phyloP scores from a whole-genome alignment of 1,139 yeast species.

The Taiozyma sp. region DNA sequence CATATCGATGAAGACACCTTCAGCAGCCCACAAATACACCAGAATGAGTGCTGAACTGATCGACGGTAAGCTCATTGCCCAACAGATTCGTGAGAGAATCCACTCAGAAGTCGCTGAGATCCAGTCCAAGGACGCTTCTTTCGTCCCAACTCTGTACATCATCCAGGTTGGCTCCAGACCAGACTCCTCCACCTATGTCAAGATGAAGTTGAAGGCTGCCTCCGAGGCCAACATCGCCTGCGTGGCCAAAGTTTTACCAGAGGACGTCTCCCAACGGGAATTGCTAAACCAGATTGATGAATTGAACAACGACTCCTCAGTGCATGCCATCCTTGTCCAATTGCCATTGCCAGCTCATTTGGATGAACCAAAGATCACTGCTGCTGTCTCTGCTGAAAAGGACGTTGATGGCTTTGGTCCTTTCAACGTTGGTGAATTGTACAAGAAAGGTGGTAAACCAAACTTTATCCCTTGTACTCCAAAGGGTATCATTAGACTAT shows the following conservation, averaged over 20 bases:
- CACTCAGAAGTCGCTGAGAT: conserved; percentile 46
- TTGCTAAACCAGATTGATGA: conserved; percentile 50
- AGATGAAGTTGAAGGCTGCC: conserved; percentile 72
- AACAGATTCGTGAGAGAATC: conserved; percentile 43
- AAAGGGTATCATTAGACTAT: conserved; percentile 64
- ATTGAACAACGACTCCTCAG: conserved; percentile 57
- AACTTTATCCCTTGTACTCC: conserved; percentile 78
- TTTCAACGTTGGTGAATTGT: conserved; percentile 69
- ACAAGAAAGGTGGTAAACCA: conserved; percentile 71
- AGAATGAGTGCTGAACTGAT: conserved; percentile 28
- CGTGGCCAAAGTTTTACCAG: conserved; percentile 52
- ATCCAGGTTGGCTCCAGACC: conserved; percentile 81
- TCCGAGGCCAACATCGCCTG: conserved; percentile 62
- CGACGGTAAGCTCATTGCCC: conserved; percentile 71
- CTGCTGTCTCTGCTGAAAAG: conserved; percentile 60
- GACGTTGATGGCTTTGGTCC: conserved; percentile 83
- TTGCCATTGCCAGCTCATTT: conserved; percentile 70
- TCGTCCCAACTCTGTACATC: conserved; percentile 76
- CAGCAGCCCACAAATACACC: background rate
- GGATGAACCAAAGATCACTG: conserved; percentile 63
- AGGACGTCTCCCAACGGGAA: conserved; percentile 49
- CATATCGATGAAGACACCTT: background rate
- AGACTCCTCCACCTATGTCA: conserved; percentile 73
- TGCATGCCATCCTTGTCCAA: conserved; percentile 70
- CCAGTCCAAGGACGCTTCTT: conserved; percentile 51